Percentiles rank a stretch among this genome's conserved stretches.
Evolutionary conservation across 2,329 filamentous ascomycete genomes (phyloP).

Genomic region (Fusarium sp.): DNA sequence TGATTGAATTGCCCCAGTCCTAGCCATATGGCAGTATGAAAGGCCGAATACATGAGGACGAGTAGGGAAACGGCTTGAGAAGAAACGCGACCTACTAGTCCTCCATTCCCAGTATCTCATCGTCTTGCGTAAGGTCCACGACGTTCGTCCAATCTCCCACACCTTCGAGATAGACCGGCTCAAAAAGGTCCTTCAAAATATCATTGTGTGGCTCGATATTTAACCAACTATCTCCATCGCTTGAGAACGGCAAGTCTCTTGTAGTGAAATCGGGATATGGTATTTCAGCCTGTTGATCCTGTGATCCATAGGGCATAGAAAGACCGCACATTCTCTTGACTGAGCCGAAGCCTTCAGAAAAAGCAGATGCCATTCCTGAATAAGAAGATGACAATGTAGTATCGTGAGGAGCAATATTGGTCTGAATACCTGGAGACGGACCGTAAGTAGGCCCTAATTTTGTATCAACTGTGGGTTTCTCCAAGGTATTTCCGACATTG

Average conservation of each 20-base stretch:
- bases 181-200: background rate
- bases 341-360: background rate
- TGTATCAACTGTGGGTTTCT: slow-evolving; percentile 1
- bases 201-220: background rate
- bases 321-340: slow-evolving; percentile 3
- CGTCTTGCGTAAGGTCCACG: background rate
- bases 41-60: background rate
- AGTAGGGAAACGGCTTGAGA: background rate
- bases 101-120: background rate
- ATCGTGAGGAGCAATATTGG: slow-evolving; percentile 4
- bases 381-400: background rate
- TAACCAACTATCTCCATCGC: background rate
- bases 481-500: background rate
- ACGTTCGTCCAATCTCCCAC: slow-evolving; percentile 2
- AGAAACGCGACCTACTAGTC: slow-evolving; percentile 1
- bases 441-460: background rate
- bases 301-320: slow-evolving; percentile 1
- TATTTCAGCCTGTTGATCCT: slow-evolving; percentile 8
- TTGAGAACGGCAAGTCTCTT: background rate
- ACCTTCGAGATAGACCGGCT: background rate
- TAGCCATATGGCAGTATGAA: background rate
- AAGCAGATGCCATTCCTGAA: background rate
- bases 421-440: background rate
- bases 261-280: slow-evolving; percentile 4
- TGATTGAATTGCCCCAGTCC: background rate